Evolutionary conservation across 306 rosid genomes (phyloP).

Genomic region (Cyamopsis tetragonoloba): DNA sequence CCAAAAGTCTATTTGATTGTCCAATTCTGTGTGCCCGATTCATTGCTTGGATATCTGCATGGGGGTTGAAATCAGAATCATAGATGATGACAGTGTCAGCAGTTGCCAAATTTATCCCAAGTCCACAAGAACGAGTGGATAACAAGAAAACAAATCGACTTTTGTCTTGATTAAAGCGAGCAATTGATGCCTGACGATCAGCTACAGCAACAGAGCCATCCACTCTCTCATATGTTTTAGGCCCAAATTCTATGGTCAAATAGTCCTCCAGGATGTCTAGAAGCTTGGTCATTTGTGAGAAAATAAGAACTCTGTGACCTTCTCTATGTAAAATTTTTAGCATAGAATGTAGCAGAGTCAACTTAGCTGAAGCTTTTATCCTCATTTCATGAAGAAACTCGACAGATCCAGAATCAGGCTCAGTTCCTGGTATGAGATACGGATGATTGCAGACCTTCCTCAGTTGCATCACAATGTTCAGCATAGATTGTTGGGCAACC

Average conservation of each 20-base stretch:
- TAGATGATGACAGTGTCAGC: conserved; percentile 99
- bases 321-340: conserved; percentile 75
- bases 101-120: conserved; percentile 96
- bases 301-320: conserved; percentile 93
- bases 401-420: conserved; percentile 88
- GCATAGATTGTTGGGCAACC: conserved; percentile 91
- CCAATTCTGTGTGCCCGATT: conserved; percentile 99
- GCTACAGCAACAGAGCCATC: conserved; percentile 94
- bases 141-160: conserved; percentile 95
- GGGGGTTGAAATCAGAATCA: conserved; percentile 99
- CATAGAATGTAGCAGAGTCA: conserved; percentile 94
- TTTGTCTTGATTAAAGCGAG: conserved; percentile 96
- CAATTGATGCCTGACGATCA: conserved; percentile 94
- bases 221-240: conserved; percentile 95
- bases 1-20: conserved; percentile 95
- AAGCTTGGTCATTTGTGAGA: conserved; percentile 99
- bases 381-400: conserved; percentile 99
- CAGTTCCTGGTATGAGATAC: conserved; percentile 97
- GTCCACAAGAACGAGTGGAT: conserved; percentile 99
- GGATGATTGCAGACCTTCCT: conserved; percentile 99
- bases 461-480: conserved; percentile 97
- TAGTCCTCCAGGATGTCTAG: conserved; percentile 99
- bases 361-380: conserved; percentile 98
- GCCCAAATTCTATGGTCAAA: conserved; percentile 84
- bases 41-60: conserved; percentile 99